phyloP scores from a whole-genome alignment of 2,329 filamentous ascomycete genomes.

The Diaporthe velutina region DNA sequence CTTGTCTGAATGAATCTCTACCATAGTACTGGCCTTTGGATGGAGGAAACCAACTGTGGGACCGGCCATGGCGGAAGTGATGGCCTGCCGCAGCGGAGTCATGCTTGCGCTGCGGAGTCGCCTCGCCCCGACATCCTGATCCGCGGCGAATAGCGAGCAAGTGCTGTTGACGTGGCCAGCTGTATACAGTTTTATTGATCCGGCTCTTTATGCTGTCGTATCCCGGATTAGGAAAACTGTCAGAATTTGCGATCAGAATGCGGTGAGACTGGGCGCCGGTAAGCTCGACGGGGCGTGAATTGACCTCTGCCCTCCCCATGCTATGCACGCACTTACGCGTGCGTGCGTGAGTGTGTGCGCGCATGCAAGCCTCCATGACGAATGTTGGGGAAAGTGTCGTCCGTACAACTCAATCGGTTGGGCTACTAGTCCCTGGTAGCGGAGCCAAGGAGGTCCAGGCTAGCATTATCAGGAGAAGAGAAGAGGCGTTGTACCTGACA shows the following conservation, averaged over 20 bases:
- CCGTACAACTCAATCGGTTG: constrained; percentile 14
- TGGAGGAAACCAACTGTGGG: constrained; percentile 6
- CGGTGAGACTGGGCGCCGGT: constrained; percentile 8
- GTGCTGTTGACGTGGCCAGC: constrained; percentile 8
- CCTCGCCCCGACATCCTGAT: neutral
- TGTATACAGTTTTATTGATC: constrained; percentile 4
- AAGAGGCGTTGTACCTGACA: constrained; percentile 25
- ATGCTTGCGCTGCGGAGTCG: neutral
- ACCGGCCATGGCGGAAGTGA: neutral
- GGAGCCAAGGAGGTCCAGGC: constrained; percentile 10
- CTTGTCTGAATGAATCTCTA: neutral
- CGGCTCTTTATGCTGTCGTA: constrained; percentile 11
- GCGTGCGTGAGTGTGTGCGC: neutral
- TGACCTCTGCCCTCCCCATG: neutral
- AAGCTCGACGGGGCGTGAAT: constrained; percentile 14
- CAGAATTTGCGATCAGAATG: constrained; percentile 16
- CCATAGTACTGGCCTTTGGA: neutral
- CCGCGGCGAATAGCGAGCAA: constrained; percentile 14
- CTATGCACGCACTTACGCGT: constrained; percentile 2
- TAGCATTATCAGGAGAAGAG: neutral
- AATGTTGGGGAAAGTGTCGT: constrained; percentile 27
- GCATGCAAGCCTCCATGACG: constrained; percentile 18
- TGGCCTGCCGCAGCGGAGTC: constrained; percentile 1
- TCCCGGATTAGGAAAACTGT: constrained; percentile 26
- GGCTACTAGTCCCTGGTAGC: constrained; percentile 18